phyloP scores from a whole-genome alignment of 2,329 filamentous ascomycete genomes.

The Microcyclospora pomicola region DNA sequence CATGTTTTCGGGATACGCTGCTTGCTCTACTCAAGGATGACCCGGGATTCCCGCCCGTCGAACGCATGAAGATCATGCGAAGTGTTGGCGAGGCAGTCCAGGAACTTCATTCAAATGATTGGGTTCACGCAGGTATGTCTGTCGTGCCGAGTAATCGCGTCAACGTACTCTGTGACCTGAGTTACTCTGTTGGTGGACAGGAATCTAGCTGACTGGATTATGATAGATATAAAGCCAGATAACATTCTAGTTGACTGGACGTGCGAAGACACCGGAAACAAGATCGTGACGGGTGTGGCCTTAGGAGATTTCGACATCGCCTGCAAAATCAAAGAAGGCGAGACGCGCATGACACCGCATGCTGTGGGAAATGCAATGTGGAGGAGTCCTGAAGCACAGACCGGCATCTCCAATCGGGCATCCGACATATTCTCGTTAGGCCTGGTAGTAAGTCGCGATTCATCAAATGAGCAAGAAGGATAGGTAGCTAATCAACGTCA shows the following conservation, averaged over 20 bases:
- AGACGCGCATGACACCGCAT: slow-evolving; percentile 14
- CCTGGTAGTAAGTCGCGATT: slow-evolving; percentile 22
- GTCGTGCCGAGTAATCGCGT: too few relatives aligned
- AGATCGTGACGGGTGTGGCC: slow-evolving; percentile 20
- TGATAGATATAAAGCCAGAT: slow-evolving; percentile 30
- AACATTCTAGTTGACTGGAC: slow-evolving; percentile 27
- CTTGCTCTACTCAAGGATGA: slow-evolving; percentile 23
- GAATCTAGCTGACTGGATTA: too few relatives aligned
- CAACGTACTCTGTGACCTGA: too few relatives aligned
- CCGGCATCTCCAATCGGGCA: slow-evolving; percentile 21
- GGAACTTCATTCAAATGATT: slow-evolving; percentile 25
- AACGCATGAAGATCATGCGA: slow-evolving; percentile 24
- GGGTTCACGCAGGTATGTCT: too few relatives aligned
- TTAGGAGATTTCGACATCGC: slow-evolving; percentile 27
- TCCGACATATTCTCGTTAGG: slow-evolving; percentile 28
- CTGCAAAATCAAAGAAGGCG: slow-evolving; percentile 19
- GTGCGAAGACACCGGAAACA: slow-evolving; percentile 19
- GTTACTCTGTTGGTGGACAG: too few relatives aligned
- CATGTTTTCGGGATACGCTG: slow-evolving; percentile 22
- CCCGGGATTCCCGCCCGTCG: slow-evolving; percentile 16
- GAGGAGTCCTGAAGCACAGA: slow-evolving; percentile 28
- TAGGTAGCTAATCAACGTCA: slow-evolving; percentile 7
- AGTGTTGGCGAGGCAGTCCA: slow-evolving; percentile 22
- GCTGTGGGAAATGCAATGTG: slow-evolving; percentile 27
- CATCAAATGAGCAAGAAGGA: too few relatives aligned